phyloP scores from a whole-genome alignment of 371 early-diverging fungal species.

The Mucor lusitanicus region DNA sequence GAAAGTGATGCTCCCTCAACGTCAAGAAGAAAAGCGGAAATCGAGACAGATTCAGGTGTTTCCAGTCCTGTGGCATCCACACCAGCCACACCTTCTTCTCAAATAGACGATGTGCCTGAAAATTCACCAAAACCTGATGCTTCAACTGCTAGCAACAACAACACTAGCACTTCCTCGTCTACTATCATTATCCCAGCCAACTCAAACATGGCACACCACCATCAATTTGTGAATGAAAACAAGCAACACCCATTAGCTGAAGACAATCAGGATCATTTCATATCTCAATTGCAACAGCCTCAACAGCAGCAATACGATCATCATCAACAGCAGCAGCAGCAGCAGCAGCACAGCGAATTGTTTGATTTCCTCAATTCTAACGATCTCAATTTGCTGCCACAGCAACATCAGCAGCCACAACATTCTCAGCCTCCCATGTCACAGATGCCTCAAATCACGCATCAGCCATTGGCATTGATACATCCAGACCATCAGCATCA shows the following conservation, averaged over 20 bases:
- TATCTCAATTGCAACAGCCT: conserved; percentile 21
- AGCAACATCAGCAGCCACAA: neutral
- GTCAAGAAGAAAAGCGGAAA: conserved; percentile 14
- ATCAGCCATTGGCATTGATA: conserved; percentile 10
- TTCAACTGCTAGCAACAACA: neutral
- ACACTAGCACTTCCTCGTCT: neutral
- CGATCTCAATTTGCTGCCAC: conserved; percentile 12
- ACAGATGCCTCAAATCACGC: neutral
- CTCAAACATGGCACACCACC: neutral
- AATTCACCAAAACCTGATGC: conserved; percentile 11
- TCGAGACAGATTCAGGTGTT: conserved; percentile 47
- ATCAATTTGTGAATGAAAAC: neutral
- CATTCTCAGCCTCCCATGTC: neutral
- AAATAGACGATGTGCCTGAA: conserved; percentile 31
- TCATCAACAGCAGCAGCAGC: neutral
- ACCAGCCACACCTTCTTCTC: conserved; percentile 52
- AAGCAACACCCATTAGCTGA: conserved; percentile 10
- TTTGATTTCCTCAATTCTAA: conserved; percentile 25
- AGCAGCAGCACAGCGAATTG: conserved; percentile 8
- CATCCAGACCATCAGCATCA: conserved; percentile 15
- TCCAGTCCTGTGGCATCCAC: conserved; percentile 49
- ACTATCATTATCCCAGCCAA: neutral
- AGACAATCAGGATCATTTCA: conserved; percentile 25
- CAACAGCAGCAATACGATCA: conserved; percentile 1
- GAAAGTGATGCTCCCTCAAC: conserved; percentile 32